A percentile compares a stretch with the other conserved stretches of the same genome.
Evolutionary conservation across 1,139 yeast genomes (phyloP).

Genomic region (Magnusiomyces ingens): DNA sequence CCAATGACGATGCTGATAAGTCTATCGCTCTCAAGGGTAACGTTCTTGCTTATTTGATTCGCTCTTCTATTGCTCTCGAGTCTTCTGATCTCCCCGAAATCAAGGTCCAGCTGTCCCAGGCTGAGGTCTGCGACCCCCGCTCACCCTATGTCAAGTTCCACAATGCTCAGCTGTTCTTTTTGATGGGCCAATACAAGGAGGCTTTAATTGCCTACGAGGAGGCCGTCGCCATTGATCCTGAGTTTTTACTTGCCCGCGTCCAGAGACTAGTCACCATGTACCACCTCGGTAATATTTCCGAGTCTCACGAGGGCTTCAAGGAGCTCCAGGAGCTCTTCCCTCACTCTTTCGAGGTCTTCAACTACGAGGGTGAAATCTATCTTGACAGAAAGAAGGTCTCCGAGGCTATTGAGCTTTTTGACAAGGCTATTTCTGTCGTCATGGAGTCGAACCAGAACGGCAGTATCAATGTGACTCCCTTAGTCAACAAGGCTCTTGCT

Average conservation of each 20-base stretch:
- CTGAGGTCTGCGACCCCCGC: slow-evolving; percentile 60
- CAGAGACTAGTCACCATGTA: slow-evolving; percentile 91
- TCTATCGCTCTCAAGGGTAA: slow-evolving; percentile 68
- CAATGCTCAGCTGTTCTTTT: slow-evolving; percentile 84
- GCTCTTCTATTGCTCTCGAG: slow-evolving; percentile 83
- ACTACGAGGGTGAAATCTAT: slow-evolving; percentile 90
- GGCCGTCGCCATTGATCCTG: slow-evolving; percentile 66
- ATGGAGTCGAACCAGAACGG: slow-evolving; percentile 39
- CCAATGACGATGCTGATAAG: slow-evolving; percentile 53
- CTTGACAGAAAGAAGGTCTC: slow-evolving; percentile 70
- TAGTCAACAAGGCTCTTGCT: slow-evolving; percentile 79
- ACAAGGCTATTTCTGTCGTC: slow-evolving; percentile 65
- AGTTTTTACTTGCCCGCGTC: slow-evolving; percentile 77
- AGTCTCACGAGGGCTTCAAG: slow-evolving; percentile 62
- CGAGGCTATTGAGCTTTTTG: slow-evolving; percentile 79
- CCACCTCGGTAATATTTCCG: slow-evolving; percentile 61
- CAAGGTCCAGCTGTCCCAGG: slow-evolving; percentile 62
- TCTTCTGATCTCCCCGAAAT: slow-evolving; percentile 53
- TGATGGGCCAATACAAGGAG: slow-evolving; percentile 64
- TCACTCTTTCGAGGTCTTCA: slow-evolving; percentile 84
- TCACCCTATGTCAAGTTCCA: slow-evolving; percentile 87
- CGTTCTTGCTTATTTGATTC: slow-evolving; percentile 73
- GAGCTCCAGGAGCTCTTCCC: slow-evolving; percentile 75
- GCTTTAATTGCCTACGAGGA: slow-evolving; percentile 74
- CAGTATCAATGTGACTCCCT: slow-evolving; percentile 82